A percentile compares a stretch with the other conserved stretches of the same genome.
Evolutionary conservation across 177 flowering plant species (phyloP).

Genomic region (Tripterygium wilfordii): DNA sequence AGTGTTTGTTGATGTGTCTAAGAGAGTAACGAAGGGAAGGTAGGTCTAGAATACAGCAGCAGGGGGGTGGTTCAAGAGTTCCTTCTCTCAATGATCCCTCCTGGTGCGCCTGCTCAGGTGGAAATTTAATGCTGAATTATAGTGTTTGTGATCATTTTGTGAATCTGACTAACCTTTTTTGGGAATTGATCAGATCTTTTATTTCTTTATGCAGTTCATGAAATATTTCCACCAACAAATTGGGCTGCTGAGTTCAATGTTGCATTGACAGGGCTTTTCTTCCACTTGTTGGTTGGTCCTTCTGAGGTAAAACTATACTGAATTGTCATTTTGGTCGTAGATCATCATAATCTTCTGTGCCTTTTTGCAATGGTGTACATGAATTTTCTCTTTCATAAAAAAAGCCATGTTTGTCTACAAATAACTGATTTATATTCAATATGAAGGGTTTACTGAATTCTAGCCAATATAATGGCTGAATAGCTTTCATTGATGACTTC

Average conservation of each 20-base stretch:
- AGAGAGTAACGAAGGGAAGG: conserved; percentile 80
- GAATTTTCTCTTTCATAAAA: no score
- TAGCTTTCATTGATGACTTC: no score
- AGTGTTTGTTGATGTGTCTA: conserved; percentile 83
- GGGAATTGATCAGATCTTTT: no score
- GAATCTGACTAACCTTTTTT: no score
- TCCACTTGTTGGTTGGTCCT: conserved; percentile 96
- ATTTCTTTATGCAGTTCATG: conserved; percentile 70
- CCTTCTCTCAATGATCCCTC: conserved; percentile 93
- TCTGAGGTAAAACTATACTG: conserved; percentile 59
- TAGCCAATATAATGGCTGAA: no score
- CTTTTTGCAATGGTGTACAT: no score
- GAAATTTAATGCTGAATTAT: neutral
- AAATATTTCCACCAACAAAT: conserved; percentile 92
- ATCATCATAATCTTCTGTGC: no score
- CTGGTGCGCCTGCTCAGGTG: conserved; percentile 98
- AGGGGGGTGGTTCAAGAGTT: conserved; percentile 82
- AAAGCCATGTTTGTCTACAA: no score
- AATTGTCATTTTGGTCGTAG: no score
- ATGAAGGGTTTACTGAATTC: no score
- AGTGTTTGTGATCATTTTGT: no score
- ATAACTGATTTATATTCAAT: no score
- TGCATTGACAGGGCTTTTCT: conserved; percentile 88
- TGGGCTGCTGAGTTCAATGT: conserved; percentile 98
- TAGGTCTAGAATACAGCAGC: conserved; percentile 68